Conservation (phyloP, 202 grass and related monocot genomes). For the Elaeis oleifera region DNA sequence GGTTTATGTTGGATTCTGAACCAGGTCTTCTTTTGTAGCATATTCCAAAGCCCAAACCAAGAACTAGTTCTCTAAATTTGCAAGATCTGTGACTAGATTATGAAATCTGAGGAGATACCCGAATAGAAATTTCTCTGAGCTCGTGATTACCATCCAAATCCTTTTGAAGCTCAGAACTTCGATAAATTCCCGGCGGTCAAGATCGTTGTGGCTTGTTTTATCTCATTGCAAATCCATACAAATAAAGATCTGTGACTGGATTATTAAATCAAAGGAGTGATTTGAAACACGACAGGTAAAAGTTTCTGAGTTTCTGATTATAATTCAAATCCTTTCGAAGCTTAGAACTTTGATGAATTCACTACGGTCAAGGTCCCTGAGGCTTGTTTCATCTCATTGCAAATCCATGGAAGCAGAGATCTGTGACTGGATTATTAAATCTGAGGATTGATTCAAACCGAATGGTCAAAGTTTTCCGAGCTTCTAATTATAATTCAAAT, state of each 20-base stretch:
- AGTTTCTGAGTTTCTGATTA: not conserved
- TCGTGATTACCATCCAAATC: not conserved
- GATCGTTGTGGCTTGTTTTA: slow-evolving; percentile 38
- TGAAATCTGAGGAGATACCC: too few species aligned
- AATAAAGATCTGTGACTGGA: slow-evolving; percentile 27
- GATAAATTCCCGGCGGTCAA: slow-evolving; percentile 81
- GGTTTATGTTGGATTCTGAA: too few species aligned
- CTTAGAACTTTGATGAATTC: not conserved
- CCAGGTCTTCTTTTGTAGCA: too few species aligned
- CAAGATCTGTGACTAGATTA: too few species aligned
- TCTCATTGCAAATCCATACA: slow-evolving; percentile 11
- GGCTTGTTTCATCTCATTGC: slow-evolving; percentile 43
- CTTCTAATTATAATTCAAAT: not conserved
- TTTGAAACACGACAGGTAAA: too few species aligned
- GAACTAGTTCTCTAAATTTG: too few species aligned
- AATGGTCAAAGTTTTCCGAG: too few species aligned
- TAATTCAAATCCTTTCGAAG: not conserved
- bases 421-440: too few species aligned
- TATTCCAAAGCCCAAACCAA: too few species aligned
- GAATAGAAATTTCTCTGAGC: not conserved
- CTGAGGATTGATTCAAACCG: too few species aligned
- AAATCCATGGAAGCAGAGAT: slow-evolving; percentile 41
- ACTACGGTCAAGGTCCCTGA: not conserved
- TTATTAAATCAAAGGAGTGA: too few species aligned
- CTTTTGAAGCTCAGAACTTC: slow-evolving; percentile 17